Percentiles rank a stretch among this genome's conserved stretches.
Evolutionary conservation across 352 stramenopile species (phyloP).

Genomic region (Phytophthora pisi): DNA sequence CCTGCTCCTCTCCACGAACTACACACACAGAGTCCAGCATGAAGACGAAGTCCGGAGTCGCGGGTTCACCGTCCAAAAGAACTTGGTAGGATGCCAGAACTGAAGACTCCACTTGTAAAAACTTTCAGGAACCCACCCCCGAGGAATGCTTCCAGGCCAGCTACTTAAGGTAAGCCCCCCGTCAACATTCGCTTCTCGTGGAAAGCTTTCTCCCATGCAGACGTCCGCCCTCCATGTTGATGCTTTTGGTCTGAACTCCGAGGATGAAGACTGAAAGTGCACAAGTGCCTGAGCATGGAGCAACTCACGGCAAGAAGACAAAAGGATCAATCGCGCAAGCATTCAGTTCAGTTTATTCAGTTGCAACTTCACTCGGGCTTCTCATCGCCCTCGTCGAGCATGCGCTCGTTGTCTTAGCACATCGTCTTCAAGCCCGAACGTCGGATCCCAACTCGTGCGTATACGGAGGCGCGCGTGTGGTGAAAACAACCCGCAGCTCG

Average conservation of each 20-base stretch:
- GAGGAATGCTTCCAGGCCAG: background rate
- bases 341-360: conserved; percentile 42
- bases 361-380: conserved; percentile 33
- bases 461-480: conserved; percentile 20
- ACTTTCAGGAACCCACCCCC: background rate
- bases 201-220: background rate
- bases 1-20: background rate
- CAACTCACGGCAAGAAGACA: background rate
- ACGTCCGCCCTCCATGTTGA: background rate
- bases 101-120: background rate
- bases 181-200: background rate
- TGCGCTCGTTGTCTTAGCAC: conserved; percentile 21
- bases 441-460: conserved; percentile 18
- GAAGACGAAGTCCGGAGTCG: background rate
- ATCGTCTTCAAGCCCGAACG: conserved; percentile 18
- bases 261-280: too few relatives aligned
- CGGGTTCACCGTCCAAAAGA: background rate
- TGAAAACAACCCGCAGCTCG: conserved; percentile 18
- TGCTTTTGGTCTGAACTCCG: too few relatives aligned
- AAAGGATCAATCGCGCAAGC: conserved; percentile 16
- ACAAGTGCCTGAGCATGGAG: too few relatives aligned
- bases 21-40: background rate
- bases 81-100: background rate
- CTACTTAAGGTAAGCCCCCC: background rate
- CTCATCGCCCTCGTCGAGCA: conserved; percentile 27